Evolutionary conservation across 2,329 filamentous ascomycete genomes (phyloP), one percentile per base, ranked within the genome.

Genomic region (Acarospora socialis): DNA sequence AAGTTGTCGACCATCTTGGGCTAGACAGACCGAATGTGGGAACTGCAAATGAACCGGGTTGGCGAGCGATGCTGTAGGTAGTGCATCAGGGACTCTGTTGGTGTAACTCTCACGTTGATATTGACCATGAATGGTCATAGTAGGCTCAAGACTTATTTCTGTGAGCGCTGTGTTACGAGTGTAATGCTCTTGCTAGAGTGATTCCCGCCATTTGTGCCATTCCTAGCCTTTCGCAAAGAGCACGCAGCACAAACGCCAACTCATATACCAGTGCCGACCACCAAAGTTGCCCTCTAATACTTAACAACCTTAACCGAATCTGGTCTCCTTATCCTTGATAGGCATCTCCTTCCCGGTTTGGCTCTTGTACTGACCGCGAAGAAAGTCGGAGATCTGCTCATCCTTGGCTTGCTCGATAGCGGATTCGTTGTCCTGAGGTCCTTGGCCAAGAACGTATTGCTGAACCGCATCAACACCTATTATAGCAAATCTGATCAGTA

Each of bases 391-490:
- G 45, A 86, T 81, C 52, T 78, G 63, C 55, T 82, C 77, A 52
- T 90, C 82, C 61, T 87, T 86, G 45, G 77, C 78, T 58, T 92
- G 81, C 59, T 92, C 82, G 13, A 73, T 50, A 4, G 81, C 81
- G 30, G 55, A 64, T 55, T 78, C 78, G 51, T 82, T 81, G 57
- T 68, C 61, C 60, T 90, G 81, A 28, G 68, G 49, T 12, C 81
- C 81, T 43, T 73, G 61, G 21, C 73, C 73, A 10, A 90, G 50
- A 51, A 84, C 58, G 41, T 81, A 72, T 56, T 90, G 72, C 57
- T 92, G 82, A 15, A 84, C 68, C 41, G 68, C 72, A 55, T 90
- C 81, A 61, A 87, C 63, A 32, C 70, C 81, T 87, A 41, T 12
- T n/a, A 25, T 10, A 25, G 23, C 16, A n/a, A n/a, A n/a, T n/a